A percentile compares a stretch with the other conserved stretches of the same genome.
Evolutionary conservation across 2,329 filamentous ascomycete genomes (phyloP).

Genomic region (Cordyceps cicadae): DNA sequence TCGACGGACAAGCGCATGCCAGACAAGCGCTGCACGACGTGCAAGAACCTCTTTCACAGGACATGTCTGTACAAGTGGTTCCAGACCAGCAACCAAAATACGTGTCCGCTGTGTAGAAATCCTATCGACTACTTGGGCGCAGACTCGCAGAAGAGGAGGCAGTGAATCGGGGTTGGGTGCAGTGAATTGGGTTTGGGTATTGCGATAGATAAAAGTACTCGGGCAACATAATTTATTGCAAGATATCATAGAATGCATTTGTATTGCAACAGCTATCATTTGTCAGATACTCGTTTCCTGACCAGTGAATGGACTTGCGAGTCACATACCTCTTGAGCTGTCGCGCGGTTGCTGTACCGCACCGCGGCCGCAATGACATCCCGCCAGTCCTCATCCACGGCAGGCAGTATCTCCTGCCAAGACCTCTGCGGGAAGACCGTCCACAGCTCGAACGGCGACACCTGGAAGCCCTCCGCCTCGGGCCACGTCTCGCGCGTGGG

Average conservation of each 20-base stretch:
- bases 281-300: neutral
- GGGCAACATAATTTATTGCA: slow-evolving; percentile 16
- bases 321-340: slow-evolving; percentile 44
- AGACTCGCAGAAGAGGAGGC: slow-evolving; percentile 31
- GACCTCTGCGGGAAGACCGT: slow-evolving; percentile 56
- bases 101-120: slow-evolving; percentile 87
- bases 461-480: slow-evolving; percentile 57
- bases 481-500: slow-evolving; percentile 78
- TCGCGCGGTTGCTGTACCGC: slow-evolving; percentile 60
- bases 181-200: slow-evolving; percentile 11
- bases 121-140: slow-evolving; percentile 58
- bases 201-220: slow-evolving; percentile 17
- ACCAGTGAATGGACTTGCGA: neutral
- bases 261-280: neutral
- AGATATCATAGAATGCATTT: slow-evolving; percentile 3
- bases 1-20: slow-evolving; percentile 81
- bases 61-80: slow-evolving; percentile 96
- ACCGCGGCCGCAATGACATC: slow-evolving; percentile 62
- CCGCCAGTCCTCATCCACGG: slow-evolving; percentile 47
- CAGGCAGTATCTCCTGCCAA: slow-evolving; percentile 65
- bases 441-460: slow-evolving; percentile 88
- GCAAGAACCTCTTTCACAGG: slow-evolving; percentile 88
- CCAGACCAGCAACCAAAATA: slow-evolving; percentile 82
- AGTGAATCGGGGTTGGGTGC: slow-evolving; percentile 14
- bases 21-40: slow-evolving; percentile 84